Evolutionary conservation across 2,329 filamentous ascomycete species (phyloP).

Genomic region (Dissoconium aciculare): DNA sequence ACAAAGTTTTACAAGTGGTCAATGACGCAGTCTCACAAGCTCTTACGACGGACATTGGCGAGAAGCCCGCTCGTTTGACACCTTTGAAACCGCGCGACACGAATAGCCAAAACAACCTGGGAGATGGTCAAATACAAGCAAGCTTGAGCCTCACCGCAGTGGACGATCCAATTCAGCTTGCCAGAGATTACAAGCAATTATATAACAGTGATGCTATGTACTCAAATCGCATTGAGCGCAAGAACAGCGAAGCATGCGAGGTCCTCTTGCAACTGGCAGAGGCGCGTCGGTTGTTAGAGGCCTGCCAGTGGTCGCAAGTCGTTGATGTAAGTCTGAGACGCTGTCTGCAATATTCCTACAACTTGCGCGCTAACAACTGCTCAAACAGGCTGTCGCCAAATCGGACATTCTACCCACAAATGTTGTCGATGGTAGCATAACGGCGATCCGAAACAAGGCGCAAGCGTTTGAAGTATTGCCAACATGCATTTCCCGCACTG

Average conservation of each 20-base stretch:
- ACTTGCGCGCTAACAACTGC: slow-evolving; percentile 32
- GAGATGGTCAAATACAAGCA: slow-evolving; percentile 29
- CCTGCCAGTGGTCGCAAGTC: slow-evolving; percentile 44
- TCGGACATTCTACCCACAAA: slow-evolving; percentile 69
- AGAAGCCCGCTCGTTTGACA: slow-evolving; percentile 62
- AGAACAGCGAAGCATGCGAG: slow-evolving; percentile 44
- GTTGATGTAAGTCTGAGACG: slow-evolving; percentile 43
- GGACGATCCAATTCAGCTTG: slow-evolving; percentile 50
- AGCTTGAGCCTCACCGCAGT: slow-evolving; percentile 53
- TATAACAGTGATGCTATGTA: slow-evolving; percentile 49
- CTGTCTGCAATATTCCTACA: slow-evolving; percentile 3
- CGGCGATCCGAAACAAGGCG: slow-evolving; percentile 63
- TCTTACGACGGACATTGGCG: slow-evolving; percentile 70
- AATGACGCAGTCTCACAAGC: slow-evolving; percentile 83
- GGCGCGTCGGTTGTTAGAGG: slow-evolving; percentile 45
- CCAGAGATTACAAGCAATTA: slow-evolving; percentile 45
- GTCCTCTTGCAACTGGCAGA: slow-evolving; percentile 46
- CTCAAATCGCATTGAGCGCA: slow-evolving; percentile 42
- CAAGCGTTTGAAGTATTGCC: slow-evolving; percentile 66
- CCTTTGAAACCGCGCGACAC: slow-evolving; percentile 57
- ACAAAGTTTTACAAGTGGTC: slow-evolving; percentile 80
- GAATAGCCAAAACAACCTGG: slow-evolving; percentile 20
- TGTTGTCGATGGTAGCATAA: slow-evolving; percentile 49
- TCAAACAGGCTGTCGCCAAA: slow-evolving; percentile 41
- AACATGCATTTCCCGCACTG: slow-evolving; percentile 69